Evolutionary conservation across 2,329 filamentous ascomycete genomes (phyloP), one percentile per base, ranked within the genome.

Genomic region (Penicillium italicum): DNA sequence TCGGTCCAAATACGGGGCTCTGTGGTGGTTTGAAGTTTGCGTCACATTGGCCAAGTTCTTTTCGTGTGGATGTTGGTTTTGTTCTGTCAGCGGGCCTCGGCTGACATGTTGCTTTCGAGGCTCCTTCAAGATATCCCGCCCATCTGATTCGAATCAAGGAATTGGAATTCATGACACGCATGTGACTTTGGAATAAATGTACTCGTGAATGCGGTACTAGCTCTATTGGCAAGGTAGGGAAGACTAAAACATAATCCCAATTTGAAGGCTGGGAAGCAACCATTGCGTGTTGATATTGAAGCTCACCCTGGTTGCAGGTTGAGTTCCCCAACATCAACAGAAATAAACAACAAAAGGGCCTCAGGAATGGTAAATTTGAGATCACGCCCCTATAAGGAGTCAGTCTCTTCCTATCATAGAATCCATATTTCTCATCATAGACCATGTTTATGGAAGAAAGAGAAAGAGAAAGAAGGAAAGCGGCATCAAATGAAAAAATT

Each of bases 401-500:
- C 75, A 77, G 74, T 74, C 75, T 77, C 75, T 77, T 77, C 75
- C 75, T 77, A 77, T 77, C 74, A 73, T 74, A 71, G 64, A 62
- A 66, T 72, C 66, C 68, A 72, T 69, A 65, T 60, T 67, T 64
- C 74, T 77, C 75, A 77, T 77, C 75, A 77, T 68, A 62, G 72
- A 73, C 74, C 72, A 58, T 59, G 60, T 58, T 46, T 46, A 56
- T 62, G 60, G 57, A 63, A 61, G 51, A 62, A 61, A 53, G 60
- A 60, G 56, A 57, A 46, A 57, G 61, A 28, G 45, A 57, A 55
- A 44, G 52, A 60, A 46, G 48, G 26, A 46, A 45, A 45, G 44
- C 31, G 50, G 33, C 18, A 28, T 40, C 36, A 34, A 33, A 30
- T 36, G 40, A 59, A 57, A 59, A 43, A 45, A 50, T 18, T 20